Base-by-base conservation (phyloP, 192 early-diverging fungal species). In the Linderina pennispora region DNA sequence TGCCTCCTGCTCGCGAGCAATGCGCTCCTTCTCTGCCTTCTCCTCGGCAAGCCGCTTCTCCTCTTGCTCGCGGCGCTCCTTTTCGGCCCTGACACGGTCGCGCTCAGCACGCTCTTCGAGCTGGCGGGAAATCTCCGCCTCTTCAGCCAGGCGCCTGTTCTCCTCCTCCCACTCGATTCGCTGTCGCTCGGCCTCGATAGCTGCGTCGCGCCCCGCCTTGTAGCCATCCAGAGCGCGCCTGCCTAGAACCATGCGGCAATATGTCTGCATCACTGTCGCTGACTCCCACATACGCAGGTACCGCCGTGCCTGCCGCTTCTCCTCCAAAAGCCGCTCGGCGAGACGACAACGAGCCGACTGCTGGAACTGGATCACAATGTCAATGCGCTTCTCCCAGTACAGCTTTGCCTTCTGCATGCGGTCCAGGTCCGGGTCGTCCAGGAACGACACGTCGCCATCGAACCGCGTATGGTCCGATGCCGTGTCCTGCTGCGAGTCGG, bases 201-300 rank as follows among this genome's bases (percentile, higher is more conserved):
- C 25, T 18, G 23, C 48, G 21, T 1, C 24, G 11, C 50, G 20
- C 36, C 54, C 52, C 18, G 50, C 55, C 23, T 45, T 54, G 40
- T 56, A 19, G 2, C 10, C 45, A 0, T 44, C 25, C 18, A 76
- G 62, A 15, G 48, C 35, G 20, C 70, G 61, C 36, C 80, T 62
- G 23, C 61, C 74, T 21, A 84, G 50, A 11, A 68, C 64, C 22
- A 77, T 80, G 36, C 85, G 79, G 1, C 64, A 60, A 36, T 77
- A 63, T 1, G 74, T 59, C 59, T 89, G 86, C 58, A 74, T 70
- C 5, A 45, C 45, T 8, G 50, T 66, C 1, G 66, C 57, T 8
- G 58, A 65, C 4, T 76, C 72, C 1, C 77, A 72, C 65, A 80
- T 78, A 10, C 68, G 62, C 51, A 76, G 65, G 43, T 77, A 74